Base-by-base conservation (phyloP, 768 basidiomycete genomes). In the Tylopilus intermedius region DNA sequence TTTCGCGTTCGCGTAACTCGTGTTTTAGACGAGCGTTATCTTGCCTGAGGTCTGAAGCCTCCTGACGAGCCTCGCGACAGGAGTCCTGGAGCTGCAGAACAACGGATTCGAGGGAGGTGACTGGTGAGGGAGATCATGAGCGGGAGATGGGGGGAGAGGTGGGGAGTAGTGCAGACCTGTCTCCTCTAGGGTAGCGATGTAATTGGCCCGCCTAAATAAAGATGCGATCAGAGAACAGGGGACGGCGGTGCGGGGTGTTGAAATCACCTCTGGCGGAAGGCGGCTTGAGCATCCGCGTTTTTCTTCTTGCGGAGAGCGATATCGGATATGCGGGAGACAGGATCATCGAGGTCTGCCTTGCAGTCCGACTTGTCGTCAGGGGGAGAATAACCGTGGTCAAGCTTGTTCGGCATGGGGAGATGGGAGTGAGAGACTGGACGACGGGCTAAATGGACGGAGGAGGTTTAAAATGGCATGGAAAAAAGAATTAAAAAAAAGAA, bases 231-330 rank as follows among this genome's bases (percentile, higher is more conserved):
- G 55, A 55, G 32, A 56, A 52, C n/a, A 30, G 49, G 41, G 47
- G 51, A 47, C 9, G 21, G 42, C 24, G 30, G 33, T n/a, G 18
- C n/a, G 35, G 49, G 30, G 24, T 2, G 44, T 39, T 30, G 45
- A 29, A 57, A 56, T 63, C 45, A 69, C 59, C 88, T 73, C 45
- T 85, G 86, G 57, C 88, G 77, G 69, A 90, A 91, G 54, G 88
- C 88, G 49, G 90, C 89, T 71, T 92, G 90, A 2, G 90, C 90
- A 65, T 90, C 87, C 33, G 90, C 90, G 62, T 92, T 92, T 74
- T 92, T 92, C 76, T 88, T 89, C 74, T 89, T 90, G 58, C 88
- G 75, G 61, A 87, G 75, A 32, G 84, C 83, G 11, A 85, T 78
- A 68, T 88, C 85, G 58, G 83, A 77, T 66, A 83, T 66, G 57